A percentile compares a stretch with the other conserved stretches of the same genome.
These are phyloP conservation scores for Kernera saxatilis DNA, from an alignment of 345 rosid genomes.

Conservation along the genomic window DNA sequence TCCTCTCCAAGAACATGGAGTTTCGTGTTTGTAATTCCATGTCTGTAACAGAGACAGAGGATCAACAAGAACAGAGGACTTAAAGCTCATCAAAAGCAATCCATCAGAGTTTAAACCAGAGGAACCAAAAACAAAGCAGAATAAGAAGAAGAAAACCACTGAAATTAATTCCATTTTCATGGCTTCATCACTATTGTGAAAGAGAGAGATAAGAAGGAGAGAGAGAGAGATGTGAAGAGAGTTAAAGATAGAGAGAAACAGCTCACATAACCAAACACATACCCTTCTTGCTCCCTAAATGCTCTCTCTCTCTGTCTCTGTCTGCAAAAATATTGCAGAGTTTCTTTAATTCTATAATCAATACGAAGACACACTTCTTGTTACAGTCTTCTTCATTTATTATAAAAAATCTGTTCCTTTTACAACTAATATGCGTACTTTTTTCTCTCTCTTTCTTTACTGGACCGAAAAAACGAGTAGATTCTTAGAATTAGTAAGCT, in stretches of 20 bases:
- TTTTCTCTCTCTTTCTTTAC: conserved; percentile 16
- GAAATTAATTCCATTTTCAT: conserved; percentile 21
- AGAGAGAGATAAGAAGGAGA: background rate
- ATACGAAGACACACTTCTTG: conserved; percentile 24
- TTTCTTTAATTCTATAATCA: conserved; percentile 25
- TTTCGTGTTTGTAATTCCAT: conserved; percentile 53
- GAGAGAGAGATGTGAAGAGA: conserved; percentile 7
- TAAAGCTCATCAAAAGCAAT: conserved; percentile 57
- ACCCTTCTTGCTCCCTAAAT: conserved; percentile 21
- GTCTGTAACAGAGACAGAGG: conserved; percentile 45
- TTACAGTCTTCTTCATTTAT: conserved; percentile 29
- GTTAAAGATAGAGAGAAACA: conserved; percentile 23
- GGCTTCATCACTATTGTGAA: conserved; percentile 12
- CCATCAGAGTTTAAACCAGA: conserved; percentile 57
- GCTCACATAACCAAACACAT: conserved; percentile 24
- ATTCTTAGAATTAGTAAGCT: conserved; percentile 15
- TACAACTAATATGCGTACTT: conserved; percentile 23
- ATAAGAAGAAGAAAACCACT: background rate
- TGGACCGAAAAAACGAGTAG: conserved; percentile 20
- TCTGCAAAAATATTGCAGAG: conserved; percentile 21
- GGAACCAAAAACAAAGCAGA: conserved; percentile 30
- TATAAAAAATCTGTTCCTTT: background rate
- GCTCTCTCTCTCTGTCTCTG: conserved; percentile 27
- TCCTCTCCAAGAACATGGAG: conserved; percentile 83
- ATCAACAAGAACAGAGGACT: conserved; percentile 54